phyloP scores from a whole-genome alignment of 1,139 yeast genomes.

The Yamadazyma atmosphaerica region DNA sequence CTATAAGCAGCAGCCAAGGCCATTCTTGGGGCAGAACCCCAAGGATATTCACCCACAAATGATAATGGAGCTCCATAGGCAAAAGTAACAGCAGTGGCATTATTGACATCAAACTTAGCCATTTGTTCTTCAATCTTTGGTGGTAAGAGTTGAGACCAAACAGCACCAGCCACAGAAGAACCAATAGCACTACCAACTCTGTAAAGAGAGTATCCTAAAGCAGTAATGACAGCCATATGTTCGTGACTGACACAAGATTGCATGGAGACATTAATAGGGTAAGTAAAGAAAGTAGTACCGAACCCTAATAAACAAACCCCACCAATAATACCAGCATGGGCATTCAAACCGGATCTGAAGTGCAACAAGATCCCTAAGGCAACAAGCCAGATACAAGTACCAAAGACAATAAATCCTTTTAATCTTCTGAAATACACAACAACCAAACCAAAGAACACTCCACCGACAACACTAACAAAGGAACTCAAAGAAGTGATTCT shows the following conservation, averaged over 20 bases:
- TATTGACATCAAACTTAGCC: constrained; percentile 11
- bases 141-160: constrained; percentile 36
- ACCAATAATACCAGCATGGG: constrained; percentile 36
- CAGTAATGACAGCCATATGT: constrained; percentile 37
- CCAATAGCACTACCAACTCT: constrained; percentile 40
- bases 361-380: constrained; percentile 36
- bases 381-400: constrained; percentile 35
- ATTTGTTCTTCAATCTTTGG: constrained; percentile 18
- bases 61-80: constrained; percentile 32
- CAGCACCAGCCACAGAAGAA: constrained; percentile 37
- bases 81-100: constrained; percentile 20
- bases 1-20: constrained; percentile 34
- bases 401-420: constrained; percentile 34
- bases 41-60: constrained; percentile 25
- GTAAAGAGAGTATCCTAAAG: constrained; percentile 33
- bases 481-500: constrained; percentile 33
- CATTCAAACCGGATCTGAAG: constrained; percentile 29
- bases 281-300: constrained; percentile 39
- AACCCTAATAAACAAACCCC: constrained; percentile 34
- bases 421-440: constrained; percentile 30
- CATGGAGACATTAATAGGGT: constrained; percentile 33
- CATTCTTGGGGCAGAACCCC: constrained; percentile 36
- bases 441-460: constrained; percentile 34
- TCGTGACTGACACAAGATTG: constrained; percentile 38
- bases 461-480: constrained; percentile 34